These are phyloP conservation scores for Cryphonectria nitschkei DNA, from an alignment of 2,329 filamentous ascomycete genomes.

Conservation along the genomic window DNA sequence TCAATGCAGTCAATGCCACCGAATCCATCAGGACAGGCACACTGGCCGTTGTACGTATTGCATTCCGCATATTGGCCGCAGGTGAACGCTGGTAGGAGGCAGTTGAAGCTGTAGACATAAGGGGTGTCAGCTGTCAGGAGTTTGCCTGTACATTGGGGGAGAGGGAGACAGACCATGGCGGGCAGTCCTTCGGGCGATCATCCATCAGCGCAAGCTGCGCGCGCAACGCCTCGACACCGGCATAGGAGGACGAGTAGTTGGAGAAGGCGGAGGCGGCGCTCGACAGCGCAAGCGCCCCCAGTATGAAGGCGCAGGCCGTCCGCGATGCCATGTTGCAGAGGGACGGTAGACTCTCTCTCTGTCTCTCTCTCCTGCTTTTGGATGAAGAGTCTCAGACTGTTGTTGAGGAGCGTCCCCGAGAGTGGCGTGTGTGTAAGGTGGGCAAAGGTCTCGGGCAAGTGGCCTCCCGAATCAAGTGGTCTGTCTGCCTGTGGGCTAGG, in stretches of 20 bases:
- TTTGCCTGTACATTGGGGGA: background rate
- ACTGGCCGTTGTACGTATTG: slow-evolving; percentile 89
- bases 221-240: slow-evolving; percentile 57
- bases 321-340: slow-evolving; percentile 44
- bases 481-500: background rate
- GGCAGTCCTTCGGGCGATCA: slow-evolving; percentile 75
- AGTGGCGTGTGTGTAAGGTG: background rate
- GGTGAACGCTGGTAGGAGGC: slow-evolving; percentile 86
- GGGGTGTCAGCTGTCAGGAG: slow-evolving; percentile 25
- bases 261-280: slow-evolving; percentile 44
- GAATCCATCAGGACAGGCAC: slow-evolving; percentile 88
- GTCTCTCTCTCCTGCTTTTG: background rate
- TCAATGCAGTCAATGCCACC: slow-evolving; percentile 91
- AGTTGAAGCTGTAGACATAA: slow-evolving; percentile 78
- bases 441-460: background rate
- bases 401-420: slow-evolving; percentile 2
- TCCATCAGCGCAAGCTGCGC: slow-evolving; percentile 72
- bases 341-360: slow-evolving; percentile 15
- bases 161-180: slow-evolving; percentile 66
- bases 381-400: slow-evolving; percentile 10
- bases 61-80: slow-evolving; percentile 91
- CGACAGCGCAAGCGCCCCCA: slow-evolving; percentile 48
- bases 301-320: slow-evolving; percentile 43
- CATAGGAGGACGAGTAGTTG: slow-evolving; percentile 58
- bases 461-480: slow-evolving; percentile 3